Conservation (phyloP, 164 flowering plant genomes). For the Macadamia tetraphylla region DNA sequence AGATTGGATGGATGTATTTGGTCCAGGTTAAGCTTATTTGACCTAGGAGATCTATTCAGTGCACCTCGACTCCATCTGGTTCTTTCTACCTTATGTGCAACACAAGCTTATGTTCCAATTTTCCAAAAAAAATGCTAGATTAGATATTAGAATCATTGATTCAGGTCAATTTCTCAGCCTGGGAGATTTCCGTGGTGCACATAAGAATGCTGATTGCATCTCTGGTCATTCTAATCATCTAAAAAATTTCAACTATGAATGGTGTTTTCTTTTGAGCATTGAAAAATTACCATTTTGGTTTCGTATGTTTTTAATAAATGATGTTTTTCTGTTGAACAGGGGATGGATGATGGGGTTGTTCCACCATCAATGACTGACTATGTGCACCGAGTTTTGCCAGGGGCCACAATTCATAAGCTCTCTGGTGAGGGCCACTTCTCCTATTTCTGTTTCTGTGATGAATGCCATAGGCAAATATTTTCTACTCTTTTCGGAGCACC, state of each 20-base stretch:
- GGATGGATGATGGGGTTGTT: conserved; percentile 74
- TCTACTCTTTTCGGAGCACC: conserved; percentile 71
- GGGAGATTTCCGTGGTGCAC: background rate
- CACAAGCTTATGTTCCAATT: no score
- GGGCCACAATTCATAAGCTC: conserved; percentile 62
- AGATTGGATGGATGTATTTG: no score
- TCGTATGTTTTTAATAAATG: background rate
- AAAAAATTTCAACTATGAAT: background rate
- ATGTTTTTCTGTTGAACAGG: conserved; percentile 41
- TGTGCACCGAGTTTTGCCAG: conserved; percentile 56
- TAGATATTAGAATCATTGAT: no score
- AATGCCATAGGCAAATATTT: conserved; percentile 73
- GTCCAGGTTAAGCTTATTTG: no score
- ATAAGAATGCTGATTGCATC: background rate
- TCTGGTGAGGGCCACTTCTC: conserved; percentile 88
- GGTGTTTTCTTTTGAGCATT: background rate
- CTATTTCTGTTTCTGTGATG: conserved; percentile 73
- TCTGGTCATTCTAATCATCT: background rate
- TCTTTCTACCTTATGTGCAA: no score
- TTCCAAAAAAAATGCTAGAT: no score
- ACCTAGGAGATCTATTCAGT: no score
- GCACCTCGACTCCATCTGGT: no score
- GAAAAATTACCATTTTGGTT: no score
- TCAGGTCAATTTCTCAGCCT: background rate
- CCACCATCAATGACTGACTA: conserved; percentile 67